These are phyloP conservation scores for Trichoderma asperelloides DNA, from an alignment of 495 filamentous ascomycete species.

Conservation along the genomic window DNA sequence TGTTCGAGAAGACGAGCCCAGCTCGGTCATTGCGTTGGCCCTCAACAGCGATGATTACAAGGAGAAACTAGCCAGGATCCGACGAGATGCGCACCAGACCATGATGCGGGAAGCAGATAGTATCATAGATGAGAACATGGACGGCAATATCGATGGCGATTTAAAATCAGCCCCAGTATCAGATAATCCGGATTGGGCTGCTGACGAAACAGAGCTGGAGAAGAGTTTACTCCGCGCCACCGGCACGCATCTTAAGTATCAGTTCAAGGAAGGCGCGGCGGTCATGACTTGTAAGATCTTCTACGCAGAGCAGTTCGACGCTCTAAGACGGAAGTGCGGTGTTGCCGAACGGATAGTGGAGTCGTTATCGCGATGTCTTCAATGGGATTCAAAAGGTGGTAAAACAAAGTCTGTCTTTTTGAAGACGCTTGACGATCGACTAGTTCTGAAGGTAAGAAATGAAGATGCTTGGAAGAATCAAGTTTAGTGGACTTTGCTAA, in stretches of 20 bases:
- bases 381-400: slow-evolving; percentile 97
- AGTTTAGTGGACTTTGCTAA: background rate
- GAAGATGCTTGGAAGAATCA: background rate
- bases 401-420: slow-evolving; percentile 98
- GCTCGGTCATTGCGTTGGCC: slow-evolving; percentile 89
- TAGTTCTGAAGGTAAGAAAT: slow-evolving; percentile 62
- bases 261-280: slow-evolving; percentile 82
- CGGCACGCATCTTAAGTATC: slow-evolving; percentile 87
- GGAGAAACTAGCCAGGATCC: slow-evolving; percentile 64
- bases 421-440: slow-evolving; percentile 89
- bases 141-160: slow-evolving; percentile 14
- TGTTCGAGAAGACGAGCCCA: slow-evolving; percentile 93
- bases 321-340: slow-evolving; percentile 83
- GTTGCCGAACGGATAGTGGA: slow-evolving; percentile 91
- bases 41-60: slow-evolving; percentile 79
- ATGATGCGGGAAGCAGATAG: slow-evolving; percentile 18
- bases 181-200: slow-evolving; percentile 14
- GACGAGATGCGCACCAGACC: slow-evolving; percentile 40
- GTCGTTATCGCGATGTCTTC: slow-evolving; percentile 85
- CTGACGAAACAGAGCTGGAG: slow-evolving; percentile 54
- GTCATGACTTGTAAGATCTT: slow-evolving; percentile 97
- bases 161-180: slow-evolving; percentile 5
- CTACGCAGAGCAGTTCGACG: slow-evolving; percentile 96
- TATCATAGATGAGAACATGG: slow-evolving; percentile 17
- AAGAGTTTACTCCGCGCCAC: slow-evolving; percentile 69